These are phyloP conservation scores for Penicillium sp. DNA, from an alignment of 2,329 filamentous ascomycete species.

Conservation along the genomic window DNA sequence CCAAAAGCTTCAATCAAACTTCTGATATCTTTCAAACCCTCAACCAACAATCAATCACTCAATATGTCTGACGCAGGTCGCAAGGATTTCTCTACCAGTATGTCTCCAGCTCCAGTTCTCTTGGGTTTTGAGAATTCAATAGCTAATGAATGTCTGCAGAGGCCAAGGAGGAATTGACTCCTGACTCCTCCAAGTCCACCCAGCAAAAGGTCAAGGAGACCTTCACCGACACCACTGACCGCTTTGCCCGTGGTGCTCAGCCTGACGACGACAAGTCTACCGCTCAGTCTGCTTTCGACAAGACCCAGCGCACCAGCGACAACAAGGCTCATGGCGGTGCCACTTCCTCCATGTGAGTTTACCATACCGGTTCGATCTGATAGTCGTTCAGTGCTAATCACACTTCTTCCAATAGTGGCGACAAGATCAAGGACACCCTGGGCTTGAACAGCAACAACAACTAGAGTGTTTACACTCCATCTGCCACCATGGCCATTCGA, in stretches of 20 bases:
- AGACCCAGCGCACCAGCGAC: constrained; percentile 45
- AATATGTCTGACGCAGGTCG: constrained; percentile 60
- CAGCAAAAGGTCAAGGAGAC: constrained; percentile 56
- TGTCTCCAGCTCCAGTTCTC: constrained; percentile 15
- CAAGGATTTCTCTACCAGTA: constrained; percentile 57
- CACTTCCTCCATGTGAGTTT: constrained; percentile 37
- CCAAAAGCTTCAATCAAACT: constrained; percentile 1
- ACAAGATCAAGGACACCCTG: constrained; percentile 43
- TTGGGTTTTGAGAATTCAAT: not conserved
- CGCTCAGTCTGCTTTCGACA: constrained; percentile 51
- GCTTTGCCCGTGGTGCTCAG: constrained; percentile 48
- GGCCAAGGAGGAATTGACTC: constrained; percentile 55
- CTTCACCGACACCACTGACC: constrained; percentile 54
- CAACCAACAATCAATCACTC: constrained; percentile 22
- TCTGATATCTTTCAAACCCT: not conserved
- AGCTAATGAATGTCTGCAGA: constrained; percentile 36
- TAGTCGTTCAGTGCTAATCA: constrained; percentile 8
- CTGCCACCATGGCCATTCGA: not conserved
- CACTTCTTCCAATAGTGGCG: constrained; percentile 25
- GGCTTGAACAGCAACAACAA: constrained; percentile 33
- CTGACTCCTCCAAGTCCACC: constrained; percentile 60
- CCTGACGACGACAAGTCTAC: constrained; percentile 54
- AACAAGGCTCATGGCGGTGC: constrained; percentile 36
- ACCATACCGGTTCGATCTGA: not conserved
- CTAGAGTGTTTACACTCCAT: constrained; percentile 17